Conservation (phyloP, 805 yeast species). For the Pichia deserticola region DNA sequence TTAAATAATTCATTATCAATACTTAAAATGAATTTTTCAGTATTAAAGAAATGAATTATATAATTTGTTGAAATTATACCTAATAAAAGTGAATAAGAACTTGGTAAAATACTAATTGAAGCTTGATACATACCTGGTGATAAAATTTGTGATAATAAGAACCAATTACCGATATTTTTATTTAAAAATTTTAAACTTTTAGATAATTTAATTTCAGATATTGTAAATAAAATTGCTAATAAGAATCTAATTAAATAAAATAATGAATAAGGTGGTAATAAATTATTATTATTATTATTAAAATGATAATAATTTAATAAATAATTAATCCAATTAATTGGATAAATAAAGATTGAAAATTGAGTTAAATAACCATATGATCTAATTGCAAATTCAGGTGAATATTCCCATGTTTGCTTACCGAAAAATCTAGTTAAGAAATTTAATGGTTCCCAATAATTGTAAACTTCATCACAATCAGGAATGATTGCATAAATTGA, state of each 20-base stretch:
- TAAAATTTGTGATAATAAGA: slow-evolving; percentile 50
- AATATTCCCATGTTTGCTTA: slow-evolving; percentile 93
- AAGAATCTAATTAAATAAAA: slow-evolving; percentile 51
- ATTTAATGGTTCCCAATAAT: slow-evolving; percentile 93
- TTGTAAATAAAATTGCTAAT: slow-evolving; percentile 34
- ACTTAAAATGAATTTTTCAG: slow-evolving; percentile 15
- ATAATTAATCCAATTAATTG: slow-evolving; percentile 13
- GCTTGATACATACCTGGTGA: slow-evolving; percentile 88
- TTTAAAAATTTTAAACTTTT: slow-evolving; percentile 33
- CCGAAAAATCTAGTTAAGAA: slow-evolving; percentile 74
- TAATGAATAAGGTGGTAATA: slow-evolving; percentile 16
- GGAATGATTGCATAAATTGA: slow-evolving; percentile 61
- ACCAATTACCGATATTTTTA: slow-evolving; percentile 45
- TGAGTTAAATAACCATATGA: slow-evolving; percentile 74
- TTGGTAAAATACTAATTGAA: slow-evolving; percentile 77
- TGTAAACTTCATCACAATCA: slow-evolving; percentile 89
- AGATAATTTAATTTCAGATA: slow-evolving; percentile 49
- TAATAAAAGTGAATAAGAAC: slow-evolving; percentile 63
- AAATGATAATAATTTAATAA: neutral
- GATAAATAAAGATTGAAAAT: slow-evolving; percentile 25
- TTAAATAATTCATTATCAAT: slow-evolving; percentile 15
- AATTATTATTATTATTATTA: too few relatives aligned
- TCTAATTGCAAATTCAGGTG: slow-evolving; percentile 81
- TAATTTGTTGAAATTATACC: slow-evolving; percentile 37
- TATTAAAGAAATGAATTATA: slow-evolving; percentile 29